phyloP scores from a whole-genome alignment of 192 early-diverging fungal genomes.

The Coemansia sp. region DNA sequence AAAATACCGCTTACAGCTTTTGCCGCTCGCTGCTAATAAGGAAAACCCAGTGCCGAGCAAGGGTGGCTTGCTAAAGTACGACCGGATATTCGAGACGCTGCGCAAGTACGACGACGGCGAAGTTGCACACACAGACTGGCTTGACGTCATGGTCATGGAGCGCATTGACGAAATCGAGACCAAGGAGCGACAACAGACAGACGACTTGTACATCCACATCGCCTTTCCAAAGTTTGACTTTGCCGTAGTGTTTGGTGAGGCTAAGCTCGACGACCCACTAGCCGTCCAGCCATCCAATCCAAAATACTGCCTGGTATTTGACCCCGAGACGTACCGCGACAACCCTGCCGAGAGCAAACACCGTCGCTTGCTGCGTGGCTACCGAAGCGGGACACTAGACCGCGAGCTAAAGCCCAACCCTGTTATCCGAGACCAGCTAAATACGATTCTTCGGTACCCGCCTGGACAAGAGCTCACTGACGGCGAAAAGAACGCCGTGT shows the following conservation, averaged over 20 bases:
- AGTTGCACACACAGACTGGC: conserved; percentile 84
- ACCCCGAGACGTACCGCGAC: conserved; percentile 86
- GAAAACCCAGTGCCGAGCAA: conserved; percentile 42
- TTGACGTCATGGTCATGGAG: conserved; percentile 87
- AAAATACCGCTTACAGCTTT: conserved; percentile 67
- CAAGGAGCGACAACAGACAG: conserved; percentile 49
- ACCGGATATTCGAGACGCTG: conserved; percentile 82
- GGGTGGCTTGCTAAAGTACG: conserved; percentile 49
- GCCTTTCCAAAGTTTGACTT: conserved; percentile 96
- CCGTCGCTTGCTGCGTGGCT: conserved; percentile 82
- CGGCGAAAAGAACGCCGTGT: conserved; percentile 93
- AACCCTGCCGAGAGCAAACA: conserved; percentile 98
- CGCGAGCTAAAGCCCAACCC: conserved; percentile 97
- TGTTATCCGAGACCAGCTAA: conserved; percentile 93
- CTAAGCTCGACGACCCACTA: conserved; percentile 52
- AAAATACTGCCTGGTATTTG: conserved; percentile 64
- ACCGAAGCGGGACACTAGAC: conserved; percentile 88
- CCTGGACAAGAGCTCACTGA: conserved; percentile 81
- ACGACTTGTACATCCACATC: conserved; percentile 75
- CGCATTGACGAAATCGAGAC: conserved; percentile 84
- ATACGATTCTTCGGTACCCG: conserved; percentile 89
- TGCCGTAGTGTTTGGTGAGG: conserved; percentile 89
- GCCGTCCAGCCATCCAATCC: conserved; percentile 34
- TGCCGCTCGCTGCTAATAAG: not conserved
- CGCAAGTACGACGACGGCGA: conserved; percentile 88